Percentiles rank a stretch among this genome's conserved stretches.
phyloP scores from a whole-genome alignment of 2,329 filamentous ascomycete genomes.

The Venturia asperata region DNA sequence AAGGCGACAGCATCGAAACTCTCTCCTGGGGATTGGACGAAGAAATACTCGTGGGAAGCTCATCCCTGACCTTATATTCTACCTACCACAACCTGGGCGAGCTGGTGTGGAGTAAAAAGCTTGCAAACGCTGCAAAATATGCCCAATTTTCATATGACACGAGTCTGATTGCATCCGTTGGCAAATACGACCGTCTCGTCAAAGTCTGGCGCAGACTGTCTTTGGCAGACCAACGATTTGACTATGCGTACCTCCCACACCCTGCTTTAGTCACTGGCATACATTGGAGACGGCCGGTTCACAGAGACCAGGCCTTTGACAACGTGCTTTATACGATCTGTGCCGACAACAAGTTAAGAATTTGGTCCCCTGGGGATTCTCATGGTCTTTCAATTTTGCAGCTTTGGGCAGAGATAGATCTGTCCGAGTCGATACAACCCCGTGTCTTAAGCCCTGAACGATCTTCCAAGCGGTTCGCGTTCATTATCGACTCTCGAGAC shows the following conservation, averaged over 20 bases:
- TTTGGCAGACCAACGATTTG: conserved; percentile 75
- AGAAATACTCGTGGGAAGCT: conserved; percentile 74
- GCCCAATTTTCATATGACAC: conserved; percentile 82
- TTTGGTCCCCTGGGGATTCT: conserved; percentile 75
- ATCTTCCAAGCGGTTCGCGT: conserved; percentile 56
- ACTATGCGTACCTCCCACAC: conserved; percentile 85
- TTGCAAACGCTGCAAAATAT: conserved; percentile 67
- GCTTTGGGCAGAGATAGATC: conserved; percentile 74
- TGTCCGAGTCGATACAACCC: conserved; percentile 62
- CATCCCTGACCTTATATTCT: conserved; percentile 62
- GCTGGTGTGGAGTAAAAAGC: conserved; percentile 63
- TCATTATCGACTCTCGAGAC: conserved; percentile 75
- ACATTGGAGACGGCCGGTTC: conserved; percentile 75
- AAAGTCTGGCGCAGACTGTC: conserved; percentile 94
- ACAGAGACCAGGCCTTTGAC: conserved; percentile 69
- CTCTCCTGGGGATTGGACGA: conserved; percentile 84
- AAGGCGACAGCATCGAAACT: conserved; percentile 45
- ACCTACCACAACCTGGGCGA: conserved; percentile 43
- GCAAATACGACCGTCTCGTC: conserved; percentile 70
- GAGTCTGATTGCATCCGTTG: conserved; percentile 74
- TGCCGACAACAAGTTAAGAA: conserved; percentile 67
- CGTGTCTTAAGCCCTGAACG: conserved; percentile 37
- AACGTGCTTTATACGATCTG: conserved; percentile 90
- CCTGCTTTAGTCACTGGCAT: conserved; percentile 71
- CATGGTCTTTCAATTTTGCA: conserved; percentile 65